Percentiles rank a stretch among this genome's conserved stretches.
These are phyloP conservation scores for Rhizophagus clarus DNA, from an alignment of 192 early-diverging fungal species.

Conservation along the genomic window DNA sequence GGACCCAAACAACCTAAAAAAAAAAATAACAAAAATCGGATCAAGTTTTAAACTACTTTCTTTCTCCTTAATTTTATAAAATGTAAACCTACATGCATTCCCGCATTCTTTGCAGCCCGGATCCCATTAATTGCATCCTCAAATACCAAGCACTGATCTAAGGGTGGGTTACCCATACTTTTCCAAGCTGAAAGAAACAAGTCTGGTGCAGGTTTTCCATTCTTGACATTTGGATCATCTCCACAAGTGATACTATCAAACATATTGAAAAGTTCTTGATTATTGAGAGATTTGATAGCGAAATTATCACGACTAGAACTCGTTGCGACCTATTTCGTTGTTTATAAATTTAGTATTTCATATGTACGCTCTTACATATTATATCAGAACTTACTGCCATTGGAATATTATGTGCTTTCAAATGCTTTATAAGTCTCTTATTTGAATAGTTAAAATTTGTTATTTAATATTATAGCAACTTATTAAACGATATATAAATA, in stretches of 20 bases:
- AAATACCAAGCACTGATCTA: slow-evolving; percentile 82
- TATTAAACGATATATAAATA: not conserved
- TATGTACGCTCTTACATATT: not conserved
- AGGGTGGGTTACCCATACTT: slow-evolving; percentile 50
- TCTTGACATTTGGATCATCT: slow-evolving; percentile 77
- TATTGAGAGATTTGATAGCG: slow-evolving; percentile 68
- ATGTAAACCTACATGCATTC: slow-evolving; percentile 62
- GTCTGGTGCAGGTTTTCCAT: slow-evolving; percentile 91
- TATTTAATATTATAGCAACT: not conserved
- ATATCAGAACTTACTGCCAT: slow-evolving; percentile 20
- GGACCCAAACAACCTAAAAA: slow-evolving; percentile 71
- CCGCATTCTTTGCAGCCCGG: slow-evolving; percentile 76
- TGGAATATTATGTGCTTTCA: not conserved
- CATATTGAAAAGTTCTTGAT: slow-evolving; percentile 72
- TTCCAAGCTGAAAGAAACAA: slow-evolving; percentile 65
- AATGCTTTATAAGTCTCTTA: slow-evolving; percentile 25
- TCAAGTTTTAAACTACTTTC: no score
- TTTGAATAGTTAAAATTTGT: not conserved
- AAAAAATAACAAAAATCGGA: not conserved
- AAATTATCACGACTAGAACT: slow-evolving; percentile 80
- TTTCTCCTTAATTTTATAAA: not conserved
- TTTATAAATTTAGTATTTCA: not conserved
- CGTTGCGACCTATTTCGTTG: slow-evolving; percentile 64
- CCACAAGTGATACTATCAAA: slow-evolving; percentile 88
- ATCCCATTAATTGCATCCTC: slow-evolving; percentile 89